A percentile compares a stretch with the other conserved stretches of the same genome.
Conservation (phyloP, 78 protist genomes). For the Protostelium mycophagum region DNA sequence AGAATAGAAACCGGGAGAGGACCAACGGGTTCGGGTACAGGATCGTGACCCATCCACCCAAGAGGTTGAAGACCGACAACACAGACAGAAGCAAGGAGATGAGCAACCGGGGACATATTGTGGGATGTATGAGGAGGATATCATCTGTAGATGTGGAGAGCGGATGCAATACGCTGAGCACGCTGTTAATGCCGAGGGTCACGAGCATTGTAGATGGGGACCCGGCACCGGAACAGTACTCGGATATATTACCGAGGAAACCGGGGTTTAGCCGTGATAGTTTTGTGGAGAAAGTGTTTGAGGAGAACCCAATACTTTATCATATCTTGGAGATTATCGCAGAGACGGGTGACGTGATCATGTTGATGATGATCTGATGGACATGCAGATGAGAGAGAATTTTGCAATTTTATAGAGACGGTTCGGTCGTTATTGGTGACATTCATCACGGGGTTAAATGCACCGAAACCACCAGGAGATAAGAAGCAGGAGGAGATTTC, state of each 20-base stretch:
- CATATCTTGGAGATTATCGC: constrained; percentile 23
- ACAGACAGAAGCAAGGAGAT: too few species aligned
- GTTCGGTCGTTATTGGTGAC: neutral
- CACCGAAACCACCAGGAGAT: neutral
- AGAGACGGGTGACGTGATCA: neutral
- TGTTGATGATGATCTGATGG: neutral
- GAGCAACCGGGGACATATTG: too few species aligned
- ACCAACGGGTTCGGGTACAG: too few species aligned
- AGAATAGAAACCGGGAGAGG: too few species aligned
- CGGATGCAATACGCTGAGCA: too few species aligned
- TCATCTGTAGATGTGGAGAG: too few species aligned
- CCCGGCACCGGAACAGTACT: constrained; percentile 35
- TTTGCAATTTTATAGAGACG: neutral
- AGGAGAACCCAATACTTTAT: constrained; percentile 35
- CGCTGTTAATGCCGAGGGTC: too few species aligned
- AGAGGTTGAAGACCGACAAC: too few species aligned
- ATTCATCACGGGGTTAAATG: neutral
- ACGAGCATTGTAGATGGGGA: neutral
- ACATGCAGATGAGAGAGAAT: neutral
- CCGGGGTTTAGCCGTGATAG: constrained; percentile 35
- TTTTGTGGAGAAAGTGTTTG: constrained; percentile 29
- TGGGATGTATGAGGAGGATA: too few species aligned
- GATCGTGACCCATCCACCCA: too few species aligned
- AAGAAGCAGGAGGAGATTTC: neutral
- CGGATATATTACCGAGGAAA: constrained; percentile 40